Evolutionary conservation across 768 basidiomycete genomes (phyloP), one percentile per base, ranked within the genome.

Genomic region (Rhizopogon salebrosus): DNA sequence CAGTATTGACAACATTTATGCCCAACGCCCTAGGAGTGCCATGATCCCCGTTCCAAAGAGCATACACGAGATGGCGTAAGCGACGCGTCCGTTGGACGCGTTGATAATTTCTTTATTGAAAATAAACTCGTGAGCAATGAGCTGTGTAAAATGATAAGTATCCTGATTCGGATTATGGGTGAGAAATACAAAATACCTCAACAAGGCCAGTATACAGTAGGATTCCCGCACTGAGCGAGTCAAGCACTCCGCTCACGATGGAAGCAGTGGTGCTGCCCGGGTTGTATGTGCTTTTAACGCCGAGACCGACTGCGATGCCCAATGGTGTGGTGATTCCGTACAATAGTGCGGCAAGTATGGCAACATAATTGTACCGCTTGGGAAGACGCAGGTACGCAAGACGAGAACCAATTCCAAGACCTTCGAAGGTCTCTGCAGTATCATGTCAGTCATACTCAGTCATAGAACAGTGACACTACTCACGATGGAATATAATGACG

Each of bases 111-210:
- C 81, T 54, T 84, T 82, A 73, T 83, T 93, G 72, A 95, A 93
- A 37, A 98, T 64, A 70, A 98, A 97, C 63, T 98, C 95, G 64
- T 97, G 95, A 1, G 92, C 95, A 41, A 98, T 77, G 0, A 97
- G 78, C 85, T 88, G 56, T 1, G 5, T n/a, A 29, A n/a, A 6
- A 4, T 16, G 13, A 49, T 66, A 7, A 62, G 51, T 34, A 38
- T 16, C 13, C 29, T 3, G 4, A 11, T 6, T 10, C 14, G 13
- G 36, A 6, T 36, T 3, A 26, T 37, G 1, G 7, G 40, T 20
- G n/a, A 56, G 16, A 37, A 38, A 29, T 14, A 39, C 20, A 20
- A 60, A 74, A 34, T 55, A 86, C 87, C 79, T 94, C 91, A 31
- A 93, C 92, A 22, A 92, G 73, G 22, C 89, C 90, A 0, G 92